Evolutionary conservation across 441 rosid species (phyloP).

Genomic region (Flueggea neowawraea): DNA sequence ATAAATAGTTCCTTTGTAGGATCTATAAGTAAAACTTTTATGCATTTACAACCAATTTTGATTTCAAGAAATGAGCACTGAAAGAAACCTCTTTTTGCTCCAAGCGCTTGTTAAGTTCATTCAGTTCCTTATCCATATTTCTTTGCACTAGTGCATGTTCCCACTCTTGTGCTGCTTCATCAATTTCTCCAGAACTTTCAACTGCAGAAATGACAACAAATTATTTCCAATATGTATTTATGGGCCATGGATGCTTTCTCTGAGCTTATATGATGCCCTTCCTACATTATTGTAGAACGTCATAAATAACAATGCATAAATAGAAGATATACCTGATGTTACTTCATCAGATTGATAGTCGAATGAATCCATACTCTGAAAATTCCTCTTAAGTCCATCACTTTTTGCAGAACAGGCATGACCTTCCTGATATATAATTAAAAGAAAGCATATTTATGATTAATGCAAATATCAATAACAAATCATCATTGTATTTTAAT

Average conservation of each 20-base stretch:
- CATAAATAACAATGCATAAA: neutral
- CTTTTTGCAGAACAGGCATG: conserved; percentile 52
- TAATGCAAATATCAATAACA: neutral
- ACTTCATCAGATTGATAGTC: conserved; percentile 83
- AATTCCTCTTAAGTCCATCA: conserved; percentile 82
- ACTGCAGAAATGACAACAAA: conserved; percentile 30
- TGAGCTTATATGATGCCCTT: too few relatives aligned
- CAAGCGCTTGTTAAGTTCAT: conserved; percentile 80
- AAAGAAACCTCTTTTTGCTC: conserved; percentile 92
- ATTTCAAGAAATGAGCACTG: neutral
- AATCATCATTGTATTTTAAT: neutral
- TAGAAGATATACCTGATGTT: conserved; percentile 45
- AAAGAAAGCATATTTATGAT: neutral
- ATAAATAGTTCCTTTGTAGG: neutral
- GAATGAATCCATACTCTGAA: conserved; percentile 71
- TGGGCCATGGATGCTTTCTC: too few relatives aligned
- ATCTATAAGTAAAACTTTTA: neutral
- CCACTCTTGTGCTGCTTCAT: conserved; percentile 93
- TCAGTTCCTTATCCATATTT: conserved; percentile 92
- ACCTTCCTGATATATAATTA: conserved; percentile 47
- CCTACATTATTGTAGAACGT: too few relatives aligned
- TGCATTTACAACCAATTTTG: neutral
- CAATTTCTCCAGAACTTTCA: conserved; percentile 68
- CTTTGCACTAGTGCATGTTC: conserved; percentile 89
- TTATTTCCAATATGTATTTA: neutral